Percentiles rank a stretch among this genome's conserved stretches.
phyloP scores from a whole-genome alignment of 2,329 filamentous ascomycete genomes.

The Mycosphaerella sp. region DNA sequence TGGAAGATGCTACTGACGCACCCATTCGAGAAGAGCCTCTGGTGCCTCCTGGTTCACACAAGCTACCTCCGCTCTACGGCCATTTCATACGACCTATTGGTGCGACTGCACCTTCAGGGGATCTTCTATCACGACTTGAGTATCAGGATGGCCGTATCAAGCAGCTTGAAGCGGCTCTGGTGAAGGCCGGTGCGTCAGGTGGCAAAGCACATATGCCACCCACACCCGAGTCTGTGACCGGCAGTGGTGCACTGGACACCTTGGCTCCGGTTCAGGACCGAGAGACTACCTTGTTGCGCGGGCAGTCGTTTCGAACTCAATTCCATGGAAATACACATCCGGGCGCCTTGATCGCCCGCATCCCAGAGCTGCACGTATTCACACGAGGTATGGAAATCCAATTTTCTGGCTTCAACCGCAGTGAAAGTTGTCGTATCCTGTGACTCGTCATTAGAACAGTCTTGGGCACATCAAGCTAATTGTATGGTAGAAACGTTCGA shows the following conservation, averaged over 20 bases:
- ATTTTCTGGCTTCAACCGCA: neutral
- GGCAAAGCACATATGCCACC: conserved; percentile 21
- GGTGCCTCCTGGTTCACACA: conserved; percentile 8
- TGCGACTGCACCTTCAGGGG: conserved; percentile 14
- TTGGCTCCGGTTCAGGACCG: conserved; percentile 23
- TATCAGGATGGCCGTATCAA: conserved; percentile 28
- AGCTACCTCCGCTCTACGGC: conserved; percentile 29
- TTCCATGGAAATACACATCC: conserved; percentile 42
- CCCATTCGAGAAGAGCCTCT: conserved; percentile 25
- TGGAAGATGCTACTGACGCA: conserved; percentile 28
- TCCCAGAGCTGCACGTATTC: conserved; percentile 28
- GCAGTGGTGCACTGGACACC: conserved; percentile 8
- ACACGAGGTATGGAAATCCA: conserved; percentile 14
- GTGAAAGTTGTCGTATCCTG: neutral
- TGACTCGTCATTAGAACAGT: neutral
- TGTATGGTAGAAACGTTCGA: conserved; percentile 25
- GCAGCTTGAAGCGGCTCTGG: conserved; percentile 28
- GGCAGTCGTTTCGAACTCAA: conserved; percentile 42
- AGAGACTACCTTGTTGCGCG: conserved; percentile 40
- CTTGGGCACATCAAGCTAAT: neutral
- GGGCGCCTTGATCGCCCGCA: conserved; percentile 29
- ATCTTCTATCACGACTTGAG: conserved; percentile 26
- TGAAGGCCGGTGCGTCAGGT: conserved; percentile 13
- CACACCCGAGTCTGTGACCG: conserved; percentile 25
- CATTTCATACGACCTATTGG: conserved; percentile 23